Evolutionary conservation across 2,329 filamentous ascomycete species (phyloP).

Genomic region (Drechslerella stenobrocha): DNA sequence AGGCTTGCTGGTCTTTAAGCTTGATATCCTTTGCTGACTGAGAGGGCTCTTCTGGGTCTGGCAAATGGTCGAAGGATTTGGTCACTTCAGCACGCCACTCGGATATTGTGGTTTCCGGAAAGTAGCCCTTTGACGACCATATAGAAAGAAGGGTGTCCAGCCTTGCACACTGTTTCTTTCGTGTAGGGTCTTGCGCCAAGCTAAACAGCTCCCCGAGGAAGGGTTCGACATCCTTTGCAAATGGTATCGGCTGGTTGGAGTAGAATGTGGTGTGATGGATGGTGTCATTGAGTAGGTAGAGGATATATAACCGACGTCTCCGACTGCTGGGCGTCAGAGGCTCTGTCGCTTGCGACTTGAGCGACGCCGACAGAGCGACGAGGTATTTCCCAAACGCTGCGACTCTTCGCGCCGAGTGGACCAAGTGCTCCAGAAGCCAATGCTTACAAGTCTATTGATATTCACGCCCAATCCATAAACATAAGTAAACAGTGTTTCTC

Average conservation of each 20-base stretch:
- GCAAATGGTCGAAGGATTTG: conserved; percentile 53
- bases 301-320: conserved; percentile 71
- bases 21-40: conserved; percentile 10
- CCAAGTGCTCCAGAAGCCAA: conserved; percentile 76
- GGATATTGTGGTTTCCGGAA: conserved; percentile 61
- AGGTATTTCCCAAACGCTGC: conserved; percentile 75
- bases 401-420: conserved; percentile 68
- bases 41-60: conserved; percentile 7
- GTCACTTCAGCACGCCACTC: conserved; percentile 65
- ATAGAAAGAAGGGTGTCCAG: conserved; percentile 67
- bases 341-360: conserved; percentile 54
- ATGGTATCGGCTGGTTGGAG: conserved; percentile 59
- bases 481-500: conserved; percentile 47
- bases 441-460: conserved; percentile 76
- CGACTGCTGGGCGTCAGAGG: conserved; percentile 61
- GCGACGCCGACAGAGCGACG: conserved; percentile 68
- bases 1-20: conserved; percentile 27
- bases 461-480: conserved; percentile 54
- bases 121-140: conserved; percentile 71
- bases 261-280: conserved; percentile 69
- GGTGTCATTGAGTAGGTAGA: conserved; percentile 78
- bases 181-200: conserved; percentile 63
- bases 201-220: conserved; percentile 66
- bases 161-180: conserved; percentile 67
- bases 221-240: conserved; percentile 64